Evolutionary conservation across 352 stramenopile genomes (phyloP).

Genomic region (Pythium insidiosum): DNA sequence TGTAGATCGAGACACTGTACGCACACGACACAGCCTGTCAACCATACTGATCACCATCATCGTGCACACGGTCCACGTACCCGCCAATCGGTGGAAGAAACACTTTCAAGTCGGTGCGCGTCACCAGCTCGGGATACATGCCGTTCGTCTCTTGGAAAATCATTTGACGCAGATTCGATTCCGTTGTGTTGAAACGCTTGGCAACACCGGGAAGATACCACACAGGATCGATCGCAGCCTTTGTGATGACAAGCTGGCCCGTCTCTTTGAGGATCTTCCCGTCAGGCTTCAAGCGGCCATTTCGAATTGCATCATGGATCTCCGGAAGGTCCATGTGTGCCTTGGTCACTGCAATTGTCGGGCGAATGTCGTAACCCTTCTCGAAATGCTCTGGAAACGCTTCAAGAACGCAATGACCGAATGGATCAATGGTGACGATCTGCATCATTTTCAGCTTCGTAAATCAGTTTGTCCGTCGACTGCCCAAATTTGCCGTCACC

Average conservation of each 20-base stretch:
- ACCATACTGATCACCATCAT: too few relatives aligned
- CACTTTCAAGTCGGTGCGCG: constrained; percentile 96
- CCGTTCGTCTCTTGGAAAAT: constrained; percentile 99
- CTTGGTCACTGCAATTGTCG: constrained; percentile 95
- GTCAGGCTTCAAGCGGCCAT: constrained; percentile 92
- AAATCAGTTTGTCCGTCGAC: background rate
- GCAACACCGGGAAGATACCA: constrained; percentile 99
- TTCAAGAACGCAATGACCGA: constrained; percentile 9
- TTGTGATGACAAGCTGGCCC: constrained; percentile 90
- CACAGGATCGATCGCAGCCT: constrained; percentile 98
- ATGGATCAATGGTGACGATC: constrained; percentile 21
- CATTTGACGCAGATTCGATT: constrained; percentile 92
- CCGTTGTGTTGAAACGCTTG: constrained; percentile 96
- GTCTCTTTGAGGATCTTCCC: constrained; percentile 93
- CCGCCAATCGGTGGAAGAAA: constrained; percentile 98
- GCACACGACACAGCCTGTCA: background rate
- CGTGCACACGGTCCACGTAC: constrained; percentile 21
- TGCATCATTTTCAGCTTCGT: constrained; percentile 19
- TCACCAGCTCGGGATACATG: constrained; percentile 99
- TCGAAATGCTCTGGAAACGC: constrained; percentile 12
- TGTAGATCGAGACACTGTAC: constrained; percentile 92
- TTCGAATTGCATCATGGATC: constrained; percentile 92
- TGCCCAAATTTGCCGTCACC: too few relatives aligned
- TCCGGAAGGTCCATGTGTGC: constrained; percentile 99
- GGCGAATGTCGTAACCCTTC: constrained; percentile 98